These are phyloP conservation scores for Curvularia verruculosa DNA, from an alignment of 2,329 filamentous ascomycete genomes.

Conservation along the genomic window DNA sequence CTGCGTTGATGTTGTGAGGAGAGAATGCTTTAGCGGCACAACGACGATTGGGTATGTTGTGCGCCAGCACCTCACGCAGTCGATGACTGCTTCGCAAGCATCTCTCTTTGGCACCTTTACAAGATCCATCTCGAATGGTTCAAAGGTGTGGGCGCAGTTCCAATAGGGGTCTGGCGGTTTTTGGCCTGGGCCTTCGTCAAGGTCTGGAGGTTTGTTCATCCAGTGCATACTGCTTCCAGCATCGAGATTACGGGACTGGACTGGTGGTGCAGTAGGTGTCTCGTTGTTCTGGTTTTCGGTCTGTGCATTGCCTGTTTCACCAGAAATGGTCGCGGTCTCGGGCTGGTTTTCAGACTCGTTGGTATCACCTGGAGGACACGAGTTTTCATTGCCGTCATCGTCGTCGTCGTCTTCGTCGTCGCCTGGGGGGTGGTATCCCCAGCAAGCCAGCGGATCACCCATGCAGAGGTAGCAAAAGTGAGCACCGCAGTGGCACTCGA, in stretches of 20 bases:
- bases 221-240: conserved; percentile 39
- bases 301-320: neutral
- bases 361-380: conserved; percentile 15
- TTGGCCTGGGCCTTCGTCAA: conserved; percentile 48
- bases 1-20: neutral
- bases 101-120: conserved; percentile 15
- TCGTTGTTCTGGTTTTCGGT: neutral
- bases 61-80: conserved; percentile 42
- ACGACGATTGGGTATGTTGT: conserved; percentile 33
- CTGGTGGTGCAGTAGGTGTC: neutral
- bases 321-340: neutral
- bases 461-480: conserved; percentile 59
- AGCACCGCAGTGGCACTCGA: conserved; percentile 57
- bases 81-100: conserved; percentile 22
- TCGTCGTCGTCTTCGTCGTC: conserved; percentile 35
- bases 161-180: conserved; percentile 29
- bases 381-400: conserved; percentile 27
- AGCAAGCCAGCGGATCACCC: conserved; percentile 42
- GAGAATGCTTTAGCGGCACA: neutral
- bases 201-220: conserved; percentile 38
- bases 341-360: conserved; percentile 16
- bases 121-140: conserved; percentile 22
- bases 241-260: conserved; percentile 42
- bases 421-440: conserved; percentile 26
- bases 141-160: conserved; percentile 37